Base-by-base conservation (phyloP, 192 early-diverging fungal genomes). In the Coemansia sp. region DNA sequence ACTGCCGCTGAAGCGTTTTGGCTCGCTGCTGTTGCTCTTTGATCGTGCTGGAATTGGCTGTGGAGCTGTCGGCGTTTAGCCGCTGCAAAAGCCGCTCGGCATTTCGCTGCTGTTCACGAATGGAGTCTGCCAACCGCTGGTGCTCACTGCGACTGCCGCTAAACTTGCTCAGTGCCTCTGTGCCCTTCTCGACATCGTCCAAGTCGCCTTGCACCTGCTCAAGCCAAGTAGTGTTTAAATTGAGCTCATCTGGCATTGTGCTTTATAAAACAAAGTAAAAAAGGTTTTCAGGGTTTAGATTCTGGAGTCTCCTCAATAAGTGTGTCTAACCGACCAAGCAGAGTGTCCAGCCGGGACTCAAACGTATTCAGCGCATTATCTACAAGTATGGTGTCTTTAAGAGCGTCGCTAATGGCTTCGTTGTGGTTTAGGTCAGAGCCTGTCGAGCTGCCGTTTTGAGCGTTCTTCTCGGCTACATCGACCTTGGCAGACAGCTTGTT, bases 21-120 rank as follows among this genome's bases (percentile, higher is more conserved):
- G 46, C 16, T 23, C 64, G 48, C 20, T 15, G 16, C 15, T 47
- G 21, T 11, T 44, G 51, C 50, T 43, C 17, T 21, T 39, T 32
- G 6, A 64, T 14, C 5, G 11, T 21, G 15, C 6, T 32, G 3
- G 28, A 12, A 12, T 42, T 11, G 21, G 49, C 42, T 12, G 23
- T 34, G 31, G 31, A 40, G 34, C 37, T 38, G 49, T 45, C 54
- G 3, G 54, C 20, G 10, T 23, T 18, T 3, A 71, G 38, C 11
- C 55, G 64, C 36, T 70, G 64, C 11, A 67, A 14, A 10, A 60
- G 48, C 17, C 74, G 68, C 44, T 71, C 64, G 40, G 53, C 55
- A 11, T 57, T 46, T 9, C 68, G 68, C 57, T 67, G 74, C 60
- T 77, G 68, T 37, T 63, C 64, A 38, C 74, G 68, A 26, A 77